Base-by-base conservation (phyloP, 495 filamentous ascomycete species). In the Pseudoneurospora amorphoporcata region DNA sequence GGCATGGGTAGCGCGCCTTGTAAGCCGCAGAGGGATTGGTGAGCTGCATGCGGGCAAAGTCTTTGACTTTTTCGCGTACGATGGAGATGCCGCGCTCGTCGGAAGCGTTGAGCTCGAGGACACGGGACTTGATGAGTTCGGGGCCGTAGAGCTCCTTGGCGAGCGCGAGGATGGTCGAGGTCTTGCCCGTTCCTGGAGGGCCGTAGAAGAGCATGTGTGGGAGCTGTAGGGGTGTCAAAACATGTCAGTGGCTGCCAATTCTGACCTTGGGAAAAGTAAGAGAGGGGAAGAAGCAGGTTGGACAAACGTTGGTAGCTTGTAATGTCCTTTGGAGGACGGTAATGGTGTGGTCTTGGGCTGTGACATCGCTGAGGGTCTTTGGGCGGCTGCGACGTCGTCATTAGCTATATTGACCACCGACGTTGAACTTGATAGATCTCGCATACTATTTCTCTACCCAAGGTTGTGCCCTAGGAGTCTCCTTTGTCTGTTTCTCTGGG, bases 171-270 rank as follows among this genome's bases (percentile, higher is more conserved):
- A 99, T 94, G 2, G 96, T 98, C 5, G 94, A 97, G n/a, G 95
- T 99, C 82, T 99, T 99, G 75, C 95, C 95, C 1, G 96, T 99
- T 47, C 95, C 95, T 0, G 95, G 95, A 0, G 95, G 96, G 8
- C 96, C 96, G 78, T 99, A 99, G 86, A 98, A 98, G 79, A 99
- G 93, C 94, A 99, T 97, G 81, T 99, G 96, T 29, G 95, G 95
- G 68, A 99, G 91, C 92, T 95, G 71, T n/a, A 70, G 19, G 38
- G 3, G 14, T 45, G 74, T 53, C 72, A 17, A 40, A 73, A 69
- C 12, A 68, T 23, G 40, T 75, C 39, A 47, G 45, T 39, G 68
- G 19, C 2, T 9, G 12, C 4, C n/a, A 23, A 5, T 12, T 53
- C n/a, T 23, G 43, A 8, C 8, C 3, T 47, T 47, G 43, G 8